These are phyloP conservation scores for Polyporus tsugae DNA, from an alignment of 1,284 basidiomycete genomes.

Conservation along the genomic window DNA sequence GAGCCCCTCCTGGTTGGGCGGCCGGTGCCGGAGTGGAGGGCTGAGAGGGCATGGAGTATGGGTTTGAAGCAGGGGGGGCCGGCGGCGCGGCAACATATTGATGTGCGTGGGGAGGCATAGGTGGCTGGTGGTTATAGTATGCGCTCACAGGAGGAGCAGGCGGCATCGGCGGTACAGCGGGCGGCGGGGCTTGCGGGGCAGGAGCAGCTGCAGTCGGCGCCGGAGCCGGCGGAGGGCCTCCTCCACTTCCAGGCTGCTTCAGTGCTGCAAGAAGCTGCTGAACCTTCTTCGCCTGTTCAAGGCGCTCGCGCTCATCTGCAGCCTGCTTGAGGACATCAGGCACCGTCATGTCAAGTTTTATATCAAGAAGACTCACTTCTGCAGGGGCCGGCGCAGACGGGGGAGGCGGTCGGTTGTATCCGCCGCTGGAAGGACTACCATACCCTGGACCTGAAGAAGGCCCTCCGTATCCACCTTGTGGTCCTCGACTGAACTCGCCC, in stretches of 20 bases:
- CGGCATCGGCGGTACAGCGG: constrained; percentile 43
- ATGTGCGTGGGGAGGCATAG: constrained; percentile 28
- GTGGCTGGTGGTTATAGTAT: constrained; percentile 33
- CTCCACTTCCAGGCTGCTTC: constrained; percentile 67
- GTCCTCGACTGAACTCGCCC: constrained; percentile 42
- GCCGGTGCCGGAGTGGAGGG: constrained; percentile 23
- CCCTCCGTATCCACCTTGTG: constrained; percentile 46
- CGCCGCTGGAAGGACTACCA: constrained; percentile 41
- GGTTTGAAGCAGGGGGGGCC: constrained; percentile 20
- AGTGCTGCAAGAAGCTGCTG: constrained; percentile 83
- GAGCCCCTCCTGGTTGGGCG: constrained; percentile 17
- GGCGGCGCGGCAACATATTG: constrained; percentile 24
- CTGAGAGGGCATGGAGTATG: constrained; percentile 32
- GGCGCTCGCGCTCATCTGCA: constrained; percentile 74
- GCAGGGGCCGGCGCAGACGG: constrained; percentile 22
- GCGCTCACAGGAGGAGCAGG: constrained; percentile 25
- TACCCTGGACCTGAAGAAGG: constrained; percentile 40
- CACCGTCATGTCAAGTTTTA: neutral
- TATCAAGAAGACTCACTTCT: constrained; percentile 34
- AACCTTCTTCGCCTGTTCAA: constrained; percentile 84
- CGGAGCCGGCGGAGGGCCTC: constrained; percentile 18
- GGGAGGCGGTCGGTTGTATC: constrained; percentile 39
- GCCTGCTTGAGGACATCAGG: constrained; percentile 37
- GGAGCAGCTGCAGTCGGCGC: constrained; percentile 44
- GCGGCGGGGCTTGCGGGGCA: constrained; percentile 39